Base-by-base conservation (phyloP, 768 basidiomycete genomes). In the Russula virescens region DNA sequence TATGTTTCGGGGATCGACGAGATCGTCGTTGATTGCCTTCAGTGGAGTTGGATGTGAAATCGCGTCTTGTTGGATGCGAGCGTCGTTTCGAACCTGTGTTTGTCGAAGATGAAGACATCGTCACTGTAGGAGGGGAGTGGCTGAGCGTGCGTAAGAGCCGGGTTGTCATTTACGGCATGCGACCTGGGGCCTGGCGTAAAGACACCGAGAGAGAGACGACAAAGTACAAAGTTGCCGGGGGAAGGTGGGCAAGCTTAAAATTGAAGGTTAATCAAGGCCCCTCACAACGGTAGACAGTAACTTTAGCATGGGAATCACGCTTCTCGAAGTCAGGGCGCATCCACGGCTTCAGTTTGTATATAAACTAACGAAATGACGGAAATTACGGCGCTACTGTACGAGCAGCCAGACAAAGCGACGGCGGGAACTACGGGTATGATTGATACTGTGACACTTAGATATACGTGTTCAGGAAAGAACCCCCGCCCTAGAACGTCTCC, bases 401-500 rank as follows among this genome's bases (percentile, higher is more conserved):
- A 49, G 53, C 42, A 23, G 58, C 58, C 58, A 28, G 58, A 49
- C 23, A 64, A 64, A 64, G 63, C 63, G 58, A 60, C 19, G 58
- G 52, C 38, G 63, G 50, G 53, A 60, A 55, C 50, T 60, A 55
- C 19, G 40, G 58, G 63, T 64, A 64, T 63, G 62, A 21, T 25
- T 49, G 58, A 60, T 60, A 52, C 23, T 45, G 53, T 50, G 58
- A 55, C 47, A 34, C 46, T 54, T 64, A 64, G 58, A 54, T 64
- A 60, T 64, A 49, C 31, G 53, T 50, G 47, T 26, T 14, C 28
- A 50, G 21, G 53, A 63, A 50, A 49, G 35, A 21, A 38, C 46
- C n/a, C 50, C 58, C 53, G 40, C 53, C n/a, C 47, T 60, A 88
- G 73, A 87, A 88, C 47, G 89, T 91, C 76, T 92, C 89, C 75